phyloP scores from a whole-genome alignment of 202 grass and related monocot genomes.

The Dendrocalamus latiflorus region DNA sequence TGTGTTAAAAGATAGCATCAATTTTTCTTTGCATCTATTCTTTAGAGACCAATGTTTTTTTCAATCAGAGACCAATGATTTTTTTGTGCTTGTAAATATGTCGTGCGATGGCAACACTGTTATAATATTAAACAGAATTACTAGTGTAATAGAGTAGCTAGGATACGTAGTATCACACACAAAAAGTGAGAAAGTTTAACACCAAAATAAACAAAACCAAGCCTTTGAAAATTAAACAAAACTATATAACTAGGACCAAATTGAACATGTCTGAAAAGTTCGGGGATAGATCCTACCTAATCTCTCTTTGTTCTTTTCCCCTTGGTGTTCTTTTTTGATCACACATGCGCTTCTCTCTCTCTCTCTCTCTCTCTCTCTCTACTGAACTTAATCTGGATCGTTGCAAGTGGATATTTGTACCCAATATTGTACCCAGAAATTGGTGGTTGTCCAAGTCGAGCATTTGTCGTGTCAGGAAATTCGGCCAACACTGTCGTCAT shows the following conservation, averaged over 20 bases:
- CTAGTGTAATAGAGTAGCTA: no score
- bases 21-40: no score
- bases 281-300: neutral
- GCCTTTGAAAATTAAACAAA: neutral
- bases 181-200: no score
- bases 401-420: neutral
- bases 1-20: no score
- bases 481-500: neutral
- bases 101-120: no score
- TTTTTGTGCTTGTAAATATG: no score
- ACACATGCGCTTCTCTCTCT: neutral
- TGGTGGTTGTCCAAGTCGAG: neutral
- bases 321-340: neutral
- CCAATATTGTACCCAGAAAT: neutral
- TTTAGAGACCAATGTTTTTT: no score
- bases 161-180: no score
- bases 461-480: neutral
- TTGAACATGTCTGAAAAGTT: neutral
- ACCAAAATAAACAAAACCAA: neutral
- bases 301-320: neutral
- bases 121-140: no score
- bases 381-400: neutral
- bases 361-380: neutral
- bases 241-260: neutral
- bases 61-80: no score